Conservation (phyloP, 2,329 filamentous ascomycete genomes). For the Amauroascus niger region DNA sequence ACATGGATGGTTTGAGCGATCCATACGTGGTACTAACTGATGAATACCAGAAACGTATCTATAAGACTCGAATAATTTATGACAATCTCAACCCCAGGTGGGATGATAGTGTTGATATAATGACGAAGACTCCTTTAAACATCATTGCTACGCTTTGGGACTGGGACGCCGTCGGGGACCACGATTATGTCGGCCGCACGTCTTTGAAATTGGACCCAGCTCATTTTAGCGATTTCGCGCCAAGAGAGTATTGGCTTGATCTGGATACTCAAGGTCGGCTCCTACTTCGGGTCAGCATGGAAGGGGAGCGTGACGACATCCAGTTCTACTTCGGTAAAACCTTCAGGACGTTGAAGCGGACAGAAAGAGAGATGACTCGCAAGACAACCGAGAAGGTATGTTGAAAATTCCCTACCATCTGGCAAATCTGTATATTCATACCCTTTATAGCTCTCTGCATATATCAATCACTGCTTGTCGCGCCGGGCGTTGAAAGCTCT, state of each 20-base stretch:
- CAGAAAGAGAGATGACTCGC: constrained; percentile 94
- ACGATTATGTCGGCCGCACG: constrained; percentile 95
- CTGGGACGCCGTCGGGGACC: constrained; percentile 92
- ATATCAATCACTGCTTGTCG: constrained; percentile 84
- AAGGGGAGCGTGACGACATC: constrained; percentile 95
- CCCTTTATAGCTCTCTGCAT: constrained; percentile 62
- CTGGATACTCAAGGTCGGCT: constrained; percentile 89
- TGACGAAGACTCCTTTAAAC: constrained; percentile 81
- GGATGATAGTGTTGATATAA: constrained; percentile 96
- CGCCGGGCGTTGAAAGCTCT: constrained; percentile 66
- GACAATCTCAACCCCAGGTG: constrained; percentile 85
- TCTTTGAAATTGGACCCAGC: constrained; percentile 95
- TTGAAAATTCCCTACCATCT: not conserved
- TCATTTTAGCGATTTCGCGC: constrained; percentile 92
- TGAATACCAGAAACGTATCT: constrained; percentile 92
- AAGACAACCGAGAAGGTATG: constrained; percentile 93
- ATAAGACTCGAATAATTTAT: constrained; percentile 88
- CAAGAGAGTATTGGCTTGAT: constrained; percentile 94
- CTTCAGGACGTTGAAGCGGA: constrained; percentile 87
- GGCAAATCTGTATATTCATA: constrained; percentile 6
- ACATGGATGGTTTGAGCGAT: constrained; percentile 86
- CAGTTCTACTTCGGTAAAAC: constrained; percentile 98
- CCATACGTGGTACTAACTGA: constrained; percentile 95
- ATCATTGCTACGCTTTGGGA: constrained; percentile 98
- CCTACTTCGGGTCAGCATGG: constrained; percentile 90